A percentile compares a stretch with the other conserved stretches of the same genome.
These are phyloP conservation scores for Lentinula aciculospora DNA, from an alignment of 768 basidiomycete genomes.

Conservation along the genomic window DNA sequence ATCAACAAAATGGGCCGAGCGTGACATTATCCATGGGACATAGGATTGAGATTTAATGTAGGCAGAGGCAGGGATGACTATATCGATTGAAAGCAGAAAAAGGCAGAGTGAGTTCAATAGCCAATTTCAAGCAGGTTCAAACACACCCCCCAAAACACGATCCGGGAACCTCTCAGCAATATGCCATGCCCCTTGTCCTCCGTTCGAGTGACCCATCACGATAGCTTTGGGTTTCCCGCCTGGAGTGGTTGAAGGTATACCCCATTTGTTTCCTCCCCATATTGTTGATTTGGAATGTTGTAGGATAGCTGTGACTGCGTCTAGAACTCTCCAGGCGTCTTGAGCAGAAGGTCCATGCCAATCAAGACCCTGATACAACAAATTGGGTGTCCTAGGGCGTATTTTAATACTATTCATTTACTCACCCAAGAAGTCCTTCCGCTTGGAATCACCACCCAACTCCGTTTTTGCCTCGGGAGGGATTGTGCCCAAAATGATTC, in stretches of 20 bases:
- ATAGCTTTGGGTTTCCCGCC: slow-evolving; percentile 35
- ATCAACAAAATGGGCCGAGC: slow-evolving; percentile 74
- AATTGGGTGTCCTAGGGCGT: neutral
- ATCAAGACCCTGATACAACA: slow-evolving; percentile 63
- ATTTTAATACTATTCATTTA: neutral
- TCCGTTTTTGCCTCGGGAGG: slow-evolving; percentile 48
- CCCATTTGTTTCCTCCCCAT: slow-evolving; percentile 7
- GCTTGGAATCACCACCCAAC: slow-evolving; percentile 80
- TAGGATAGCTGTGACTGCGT: slow-evolving; percentile 48
- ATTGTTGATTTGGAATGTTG: slow-evolving; percentile 27
- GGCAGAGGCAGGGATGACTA: slow-evolving; percentile 73
- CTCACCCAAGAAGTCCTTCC: slow-evolving; percentile 80
- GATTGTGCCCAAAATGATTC: slow-evolving; percentile 58
- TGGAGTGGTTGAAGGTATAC: slow-evolving; percentile 13
- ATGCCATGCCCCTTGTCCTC: slow-evolving; percentile 88
- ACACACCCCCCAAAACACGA: slow-evolving; percentile 54
- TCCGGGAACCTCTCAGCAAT: slow-evolving; percentile 75
- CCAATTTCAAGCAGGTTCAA: neutral
- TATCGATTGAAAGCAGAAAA: neutral
- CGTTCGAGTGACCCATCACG: slow-evolving; percentile 91
- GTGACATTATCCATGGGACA: slow-evolving; percentile 64
- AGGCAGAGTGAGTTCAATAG: neutral
- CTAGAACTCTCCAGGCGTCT: slow-evolving; percentile 63
- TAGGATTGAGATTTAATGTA: slow-evolving; percentile 90
- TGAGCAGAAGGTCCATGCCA: slow-evolving; percentile 84